These are phyloP conservation scores for Scheffersomyces stambukii DNA, from an alignment of 1,139 yeast species.

Conservation along the genomic window DNA sequence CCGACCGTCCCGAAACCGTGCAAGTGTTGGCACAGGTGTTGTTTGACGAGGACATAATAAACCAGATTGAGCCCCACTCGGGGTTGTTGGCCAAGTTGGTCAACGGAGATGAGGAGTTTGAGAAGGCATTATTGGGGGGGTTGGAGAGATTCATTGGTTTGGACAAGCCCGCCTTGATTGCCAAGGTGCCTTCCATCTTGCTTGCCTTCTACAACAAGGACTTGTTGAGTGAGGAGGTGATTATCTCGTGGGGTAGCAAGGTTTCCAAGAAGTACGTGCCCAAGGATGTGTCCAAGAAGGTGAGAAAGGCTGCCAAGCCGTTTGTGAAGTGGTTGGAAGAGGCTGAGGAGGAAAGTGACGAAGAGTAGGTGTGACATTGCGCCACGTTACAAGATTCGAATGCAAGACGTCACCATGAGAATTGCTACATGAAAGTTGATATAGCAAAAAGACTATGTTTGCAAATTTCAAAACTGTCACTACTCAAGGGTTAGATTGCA, in stretches of 20 bases:
- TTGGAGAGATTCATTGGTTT: constrained; percentile 89
- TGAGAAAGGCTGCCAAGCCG: constrained; percentile 94
- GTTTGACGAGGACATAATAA: constrained; percentile 73
- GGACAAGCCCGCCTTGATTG: constrained; percentile 71
- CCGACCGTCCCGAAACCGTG: constrained; percentile 69
- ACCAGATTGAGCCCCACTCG: constrained; percentile 70
- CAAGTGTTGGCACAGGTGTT: constrained; percentile 91
- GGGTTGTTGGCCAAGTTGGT: constrained; percentile 81
- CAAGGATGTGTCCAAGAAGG: constrained; percentile 88
- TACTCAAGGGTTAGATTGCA: too few species aligned
- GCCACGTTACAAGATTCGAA: too few species aligned
- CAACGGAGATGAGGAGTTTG: constrained; percentile 58
- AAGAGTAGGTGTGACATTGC: constrained; percentile 32
- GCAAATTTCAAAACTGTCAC: too few species aligned
- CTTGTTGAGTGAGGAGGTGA: constrained; percentile 75
- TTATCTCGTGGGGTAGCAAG: constrained; percentile 83
- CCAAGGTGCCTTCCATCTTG: constrained; percentile 74
- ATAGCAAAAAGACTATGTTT: too few species aligned
- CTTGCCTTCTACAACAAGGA: constrained; percentile 80
- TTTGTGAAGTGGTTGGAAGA: constrained; percentile 91
- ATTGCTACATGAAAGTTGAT: too few species aligned
- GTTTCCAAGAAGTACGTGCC: constrained; percentile 92
- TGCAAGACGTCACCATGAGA: too few species aligned
- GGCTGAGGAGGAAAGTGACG: constrained; percentile 74
- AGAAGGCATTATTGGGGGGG: constrained; percentile 91